Evolutionary conservation across 768 basidiomycete species (phyloP), one percentile per base, ranked within the genome.

Genomic region (Auriscalpium microsporum): DNA sequence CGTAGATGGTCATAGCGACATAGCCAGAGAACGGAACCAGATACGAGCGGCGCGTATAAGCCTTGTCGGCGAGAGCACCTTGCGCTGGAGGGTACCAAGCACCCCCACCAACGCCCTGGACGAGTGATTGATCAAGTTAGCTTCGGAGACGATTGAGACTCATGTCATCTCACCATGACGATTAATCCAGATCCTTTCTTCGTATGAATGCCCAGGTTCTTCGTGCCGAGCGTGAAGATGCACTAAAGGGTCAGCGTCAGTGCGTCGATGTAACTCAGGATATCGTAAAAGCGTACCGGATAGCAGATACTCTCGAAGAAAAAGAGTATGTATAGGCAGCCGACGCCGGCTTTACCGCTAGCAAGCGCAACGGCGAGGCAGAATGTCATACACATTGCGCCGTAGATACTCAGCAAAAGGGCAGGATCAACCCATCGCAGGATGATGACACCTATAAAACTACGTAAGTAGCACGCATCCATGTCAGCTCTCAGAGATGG

Each of bases 241-340:
- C 78, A 80, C 71, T 77, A 45, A 51, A 49, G 35, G 36, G 17
- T 40, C 37, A 38, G 28, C 48, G 34, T 49, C 33, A 56, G n/a
- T 23, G 13, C 45, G 35, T 38, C n/a, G 11, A 13, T 37, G 9
- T n/a, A 35, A 21, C 21, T 21, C 21, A 21, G 21, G 21, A 21
- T 21, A 21, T 21, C 21, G n/a, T 38, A 33, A 7, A 4, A 69
- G n/a, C 75, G 58, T 56, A 79, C 80, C 6, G 83, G 82, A 59
- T 84, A 84, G 62, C 84, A 87, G 56, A 87, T 86, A 34, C 83
- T 85, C 68, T 87, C 86, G 65, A 86, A 85, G 74, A 83, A 85
- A 75, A 86, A 86, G 53, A 87, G 69, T 54, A 73, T 64, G 63
- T 84, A 87, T 37, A 87, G 65, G 68, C 78, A 83, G 10, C 73